These are phyloP conservation scores for Gnomoniopsis smithogilvyi DNA, from an alignment of 2,329 filamentous ascomycete species.

Conservation along the genomic window DNA sequence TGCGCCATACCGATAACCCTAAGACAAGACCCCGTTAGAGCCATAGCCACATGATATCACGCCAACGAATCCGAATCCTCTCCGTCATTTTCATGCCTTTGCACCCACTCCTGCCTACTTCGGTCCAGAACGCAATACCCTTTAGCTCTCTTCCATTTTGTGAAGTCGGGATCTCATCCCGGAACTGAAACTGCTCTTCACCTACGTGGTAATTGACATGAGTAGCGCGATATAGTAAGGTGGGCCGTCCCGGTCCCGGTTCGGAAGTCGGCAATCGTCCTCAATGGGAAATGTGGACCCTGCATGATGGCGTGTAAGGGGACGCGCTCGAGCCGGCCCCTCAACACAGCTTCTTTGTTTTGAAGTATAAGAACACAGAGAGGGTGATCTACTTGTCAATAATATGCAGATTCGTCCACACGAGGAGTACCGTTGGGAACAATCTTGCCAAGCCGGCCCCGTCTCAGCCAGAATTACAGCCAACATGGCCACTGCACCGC, in stretches of 20 bases:
- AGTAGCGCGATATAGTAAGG: neutral
- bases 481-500: neutral
- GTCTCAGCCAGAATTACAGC: neutral
- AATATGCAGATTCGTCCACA: neutral
- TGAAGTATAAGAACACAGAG: neutral
- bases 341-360: neutral
- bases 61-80: too few species aligned
- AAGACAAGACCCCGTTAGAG: too few species aligned
- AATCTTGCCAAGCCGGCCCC: neutral
- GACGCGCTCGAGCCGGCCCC: neutral
- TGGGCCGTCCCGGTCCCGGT: too few species aligned
- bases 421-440: neutral
- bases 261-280: conserved; percentile 1
- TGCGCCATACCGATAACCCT: too few species aligned
- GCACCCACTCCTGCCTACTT: too few species aligned
- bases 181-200: too few species aligned
- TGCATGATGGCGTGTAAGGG: neutral
- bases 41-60: too few species aligned
- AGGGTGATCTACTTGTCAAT: neutral
- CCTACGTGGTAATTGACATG: too few species aligned
- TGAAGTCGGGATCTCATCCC: too few species aligned
- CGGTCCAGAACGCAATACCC: too few species aligned
- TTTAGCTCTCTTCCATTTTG: too few species aligned
- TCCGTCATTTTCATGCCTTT: too few species aligned
- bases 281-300: neutral